phyloP scores from a whole-genome alignment of 306 rosid species.

The Echinosophora koreensis region DNA sequence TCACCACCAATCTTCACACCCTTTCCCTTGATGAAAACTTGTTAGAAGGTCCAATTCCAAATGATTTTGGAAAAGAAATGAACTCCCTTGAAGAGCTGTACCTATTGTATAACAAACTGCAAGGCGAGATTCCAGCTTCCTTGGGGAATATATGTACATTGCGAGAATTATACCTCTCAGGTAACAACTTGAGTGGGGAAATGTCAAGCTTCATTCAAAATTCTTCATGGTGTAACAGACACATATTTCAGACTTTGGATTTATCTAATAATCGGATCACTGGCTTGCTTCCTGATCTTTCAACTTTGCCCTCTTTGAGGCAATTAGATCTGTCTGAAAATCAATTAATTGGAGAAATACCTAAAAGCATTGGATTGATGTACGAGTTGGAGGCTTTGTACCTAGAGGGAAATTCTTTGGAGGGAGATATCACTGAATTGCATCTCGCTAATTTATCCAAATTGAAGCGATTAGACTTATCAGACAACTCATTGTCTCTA shows the following conservation, averaged over 20 bases:
- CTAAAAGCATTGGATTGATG: conserved; percentile 9
- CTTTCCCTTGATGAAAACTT: rapidly evolving
- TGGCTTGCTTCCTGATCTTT: neutral
- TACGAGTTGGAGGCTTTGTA: neutral
- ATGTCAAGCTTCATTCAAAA: neutral
- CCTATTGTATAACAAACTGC: rapidly evolving
- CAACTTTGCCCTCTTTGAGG: too few relatives aligned
- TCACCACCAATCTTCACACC: conserved; percentile 17
- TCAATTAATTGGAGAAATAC: neutral
- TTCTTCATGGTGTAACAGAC: neutral
- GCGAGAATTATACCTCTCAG: rapidly evolving
- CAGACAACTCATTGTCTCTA: conserved; percentile 4
- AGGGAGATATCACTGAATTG: conserved; percentile 26
- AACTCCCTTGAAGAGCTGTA: neutral
- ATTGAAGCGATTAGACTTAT: rapidly evolving
- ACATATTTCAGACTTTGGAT: neutral
- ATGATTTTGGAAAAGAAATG: conserved; percentile 16
- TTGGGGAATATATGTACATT: conserved; percentile 28
- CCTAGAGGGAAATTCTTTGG: neutral
- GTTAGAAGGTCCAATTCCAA: conserved; percentile 32
- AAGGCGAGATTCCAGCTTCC: conserved; percentile 12
- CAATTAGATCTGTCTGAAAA: too few relatives aligned
- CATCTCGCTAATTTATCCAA: conserved; percentile 15
- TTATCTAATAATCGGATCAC: neutral
- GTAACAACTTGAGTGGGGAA: conserved; percentile 21